Percentiles rank a stretch among this genome's conserved stretches.
These are phyloP conservation scores for Thelonectria olida DNA, from an alignment of 2,329 filamentous ascomycete genomes.

Conservation along the genomic window DNA sequence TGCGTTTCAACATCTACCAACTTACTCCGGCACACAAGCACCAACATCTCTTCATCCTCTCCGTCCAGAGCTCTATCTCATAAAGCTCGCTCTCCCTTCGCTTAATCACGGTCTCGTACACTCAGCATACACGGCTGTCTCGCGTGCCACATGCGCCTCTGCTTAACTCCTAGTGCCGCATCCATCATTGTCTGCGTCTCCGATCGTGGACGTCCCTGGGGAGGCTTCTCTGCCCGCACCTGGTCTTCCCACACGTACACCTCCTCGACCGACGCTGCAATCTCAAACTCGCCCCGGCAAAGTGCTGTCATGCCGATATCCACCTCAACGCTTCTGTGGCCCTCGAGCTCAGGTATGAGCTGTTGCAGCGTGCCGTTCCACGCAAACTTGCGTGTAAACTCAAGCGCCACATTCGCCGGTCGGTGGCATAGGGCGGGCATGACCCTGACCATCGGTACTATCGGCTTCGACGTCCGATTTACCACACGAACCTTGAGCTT, in stretches of 20 bases:
- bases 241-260: conserved; percentile 62
- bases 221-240: conserved; percentile 36
- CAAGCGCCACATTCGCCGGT: conserved; percentile 76
- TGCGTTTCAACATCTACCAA: conserved; percentile 17
- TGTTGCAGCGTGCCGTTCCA: conserved; percentile 89
- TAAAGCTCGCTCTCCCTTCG: neutral
- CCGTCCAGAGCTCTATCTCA: conserved; percentile 11
- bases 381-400: conserved; percentile 82
- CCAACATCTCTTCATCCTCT: conserved; percentile 3
- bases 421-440: conserved; percentile 81
- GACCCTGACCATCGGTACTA: conserved; percentile 78
- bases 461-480: conserved; percentile 75
- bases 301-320: conserved; percentile 78
- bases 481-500: conserved; percentile 75
- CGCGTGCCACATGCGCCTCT: conserved; percentile 72
- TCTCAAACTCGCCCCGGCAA: conserved; percentile 83
- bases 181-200: conserved; percentile 68
- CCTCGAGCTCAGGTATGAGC: conserved; percentile 69
- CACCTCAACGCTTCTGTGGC: conserved; percentile 67
- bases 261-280: conserved; percentile 85
- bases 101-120: conserved; percentile 56
- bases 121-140: conserved; percentile 64
- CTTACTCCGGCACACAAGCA: conserved; percentile 23
- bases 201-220: conserved; percentile 51
- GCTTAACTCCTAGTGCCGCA: conserved; percentile 64